Conservation (phyloP, 352 stramenopile genomes). For the Phytopythium ostracodes region DNA sequence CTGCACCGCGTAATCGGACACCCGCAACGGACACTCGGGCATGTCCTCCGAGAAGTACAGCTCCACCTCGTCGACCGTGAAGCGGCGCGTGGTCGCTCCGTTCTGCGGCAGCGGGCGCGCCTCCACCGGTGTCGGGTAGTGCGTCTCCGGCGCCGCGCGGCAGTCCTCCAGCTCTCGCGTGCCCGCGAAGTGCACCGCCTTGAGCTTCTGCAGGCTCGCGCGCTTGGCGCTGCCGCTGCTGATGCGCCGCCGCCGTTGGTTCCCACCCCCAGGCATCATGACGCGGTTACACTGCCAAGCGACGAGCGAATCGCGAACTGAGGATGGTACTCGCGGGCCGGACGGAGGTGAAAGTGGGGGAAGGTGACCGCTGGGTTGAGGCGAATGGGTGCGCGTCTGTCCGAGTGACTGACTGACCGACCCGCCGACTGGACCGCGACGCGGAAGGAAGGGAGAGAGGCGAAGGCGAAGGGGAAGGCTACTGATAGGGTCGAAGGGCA, state of each 20-base stretch:
- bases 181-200: constrained; percentile 51
- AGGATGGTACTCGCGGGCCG: no score
- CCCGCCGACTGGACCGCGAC: no score
- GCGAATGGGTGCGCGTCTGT: no score
- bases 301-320: not conserved
- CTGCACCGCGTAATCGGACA: constrained; percentile 40
- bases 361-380: no score
- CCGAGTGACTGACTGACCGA: no score
- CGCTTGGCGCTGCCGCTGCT: not conserved
- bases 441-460: no score
- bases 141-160: constrained; percentile 24
- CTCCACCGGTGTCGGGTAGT: constrained; percentile 37
- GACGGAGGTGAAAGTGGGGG: no score
- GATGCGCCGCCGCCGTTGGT: not conserved
- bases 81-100: constrained; percentile 37
- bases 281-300: not conserved
- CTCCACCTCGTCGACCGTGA: constrained; percentile 61
- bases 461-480: no score
- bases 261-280: not conserved
- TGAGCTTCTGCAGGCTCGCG: constrained; percentile 5
- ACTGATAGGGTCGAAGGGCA: no score
- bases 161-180: constrained; percentile 31
- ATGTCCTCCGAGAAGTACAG: constrained; percentile 60
- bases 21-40: constrained; percentile 20
- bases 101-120: constrained; percentile 40